Base-by-base conservation (phyloP, 495 filamentous ascomycete genomes). In the Penicillium samsonianum region DNA sequence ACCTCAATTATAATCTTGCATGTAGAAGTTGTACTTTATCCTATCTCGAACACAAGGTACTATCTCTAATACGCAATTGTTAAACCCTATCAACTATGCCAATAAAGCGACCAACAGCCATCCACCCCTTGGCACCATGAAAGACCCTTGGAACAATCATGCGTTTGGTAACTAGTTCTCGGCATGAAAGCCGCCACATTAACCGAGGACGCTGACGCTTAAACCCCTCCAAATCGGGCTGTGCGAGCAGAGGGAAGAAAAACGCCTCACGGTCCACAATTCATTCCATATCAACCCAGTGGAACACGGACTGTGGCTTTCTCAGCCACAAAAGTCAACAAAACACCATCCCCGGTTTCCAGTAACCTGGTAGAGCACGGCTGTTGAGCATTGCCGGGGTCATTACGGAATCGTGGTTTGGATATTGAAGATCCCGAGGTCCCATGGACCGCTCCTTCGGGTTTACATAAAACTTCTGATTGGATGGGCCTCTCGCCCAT, bases 281-380 rank as follows among this genome's bases (percentile, higher is more conserved):
- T 28, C 3, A 5, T 47, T 28, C 7, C 6, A 48, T 19, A 28
- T 43, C 17, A 53, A 23, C 14, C 20, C 35, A 42, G 28, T 14
- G 20, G 42, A 38, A 47, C 16, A 3, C 7, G 2, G 8, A 35
- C 12, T 23, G 42, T 49, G 33, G 43, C 43, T 40, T 50, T 22
- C 25, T 25, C 46, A 45, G n/a, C 16, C 17, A 17, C 1, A 42
- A 28, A n/a, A 16, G 5, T 22, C 25, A 3, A 11, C 17, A 23
- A 8, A 28, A n/a, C 6, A 8, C 14, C 5, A 58, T 51, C 59
- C 59, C 59, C 51, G 33, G 57, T 54, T 54, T 57, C 65, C 62
- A 61, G 51, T 43, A 60, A 67, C 59, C 57, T 55, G 65, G 59
- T 65, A 58, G 51, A 25, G n/a, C 16, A 16, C 33, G 63, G 61